Evolutionary conservation across 2,329 filamentous ascomycete species (phyloP).

Genomic region (Periconia sp.): DNA sequence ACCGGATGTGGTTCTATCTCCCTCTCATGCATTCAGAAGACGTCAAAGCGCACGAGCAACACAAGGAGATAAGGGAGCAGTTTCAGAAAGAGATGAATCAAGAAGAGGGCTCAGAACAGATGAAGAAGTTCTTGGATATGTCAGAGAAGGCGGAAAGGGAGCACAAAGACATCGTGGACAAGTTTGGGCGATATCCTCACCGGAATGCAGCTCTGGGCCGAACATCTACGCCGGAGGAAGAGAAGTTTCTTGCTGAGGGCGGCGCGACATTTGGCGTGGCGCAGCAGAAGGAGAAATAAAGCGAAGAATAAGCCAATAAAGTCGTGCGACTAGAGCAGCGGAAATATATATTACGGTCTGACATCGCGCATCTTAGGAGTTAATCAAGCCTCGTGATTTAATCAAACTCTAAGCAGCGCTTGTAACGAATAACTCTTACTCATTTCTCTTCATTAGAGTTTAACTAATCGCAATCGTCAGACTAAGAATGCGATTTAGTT

Average conservation of each 20-base stretch:
- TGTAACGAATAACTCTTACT: too few relatives aligned
- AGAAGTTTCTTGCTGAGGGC: constrained; percentile 55
- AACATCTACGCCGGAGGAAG: constrained; percentile 57
- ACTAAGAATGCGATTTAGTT: too few relatives aligned
- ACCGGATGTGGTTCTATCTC: constrained; percentile 64
- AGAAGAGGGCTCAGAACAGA: constrained; percentile 31
- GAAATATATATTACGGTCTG: too few relatives aligned
- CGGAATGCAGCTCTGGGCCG: constrained; percentile 60
- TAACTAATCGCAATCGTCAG: too few relatives aligned
- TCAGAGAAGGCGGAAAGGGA: constrained; percentile 49
- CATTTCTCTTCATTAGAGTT: too few relatives aligned
- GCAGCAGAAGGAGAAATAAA: constrained; percentile 12
- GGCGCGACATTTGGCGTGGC: constrained; percentile 51
- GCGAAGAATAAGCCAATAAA: too few relatives aligned
- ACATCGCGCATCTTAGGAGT: too few relatives aligned
- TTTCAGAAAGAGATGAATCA: constrained; percentile 42
- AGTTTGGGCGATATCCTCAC: constrained; percentile 66
- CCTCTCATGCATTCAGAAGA: constrained; percentile 67
- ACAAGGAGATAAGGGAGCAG: constrained; percentile 38
- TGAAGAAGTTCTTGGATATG: constrained; percentile 35
- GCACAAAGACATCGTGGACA: constrained; percentile 59
- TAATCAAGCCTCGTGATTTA: too few relatives aligned
- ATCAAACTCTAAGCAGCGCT: too few relatives aligned
- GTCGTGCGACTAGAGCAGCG: too few relatives aligned
- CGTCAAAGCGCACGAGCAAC: constrained; percentile 51